Conservation (phyloP, 2,329 filamentous ascomycete genomes). For the Fusarium transvaalense region DNA sequence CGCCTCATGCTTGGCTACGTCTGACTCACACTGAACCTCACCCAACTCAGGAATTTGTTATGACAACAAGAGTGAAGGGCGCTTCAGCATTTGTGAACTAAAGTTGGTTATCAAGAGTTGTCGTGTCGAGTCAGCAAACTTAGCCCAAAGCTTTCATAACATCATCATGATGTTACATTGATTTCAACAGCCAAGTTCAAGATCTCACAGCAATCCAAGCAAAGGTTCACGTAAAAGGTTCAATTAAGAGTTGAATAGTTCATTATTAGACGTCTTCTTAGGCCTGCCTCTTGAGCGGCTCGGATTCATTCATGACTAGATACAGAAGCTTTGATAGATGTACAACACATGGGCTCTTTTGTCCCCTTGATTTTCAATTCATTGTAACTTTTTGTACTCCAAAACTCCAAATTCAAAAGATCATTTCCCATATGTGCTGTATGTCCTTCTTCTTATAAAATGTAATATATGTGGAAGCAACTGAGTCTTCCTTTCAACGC, state of each 20-base stretch:
- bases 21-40: slow-evolving; percentile 7
- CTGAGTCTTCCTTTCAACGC: slow-evolving; percentile 46
- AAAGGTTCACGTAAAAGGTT: neutral
- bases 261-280: slow-evolving; percentile 26
- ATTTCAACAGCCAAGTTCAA: neutral
- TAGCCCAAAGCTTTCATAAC: neutral
- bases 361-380: slow-evolving; percentile 26
- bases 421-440: slow-evolving; percentile 45
- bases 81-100: neutral
- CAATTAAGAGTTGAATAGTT: slow-evolving; percentile 19
- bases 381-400: slow-evolving; percentile 35
- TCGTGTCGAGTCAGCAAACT: neutral
- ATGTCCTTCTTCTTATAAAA: slow-evolving; percentile 46
- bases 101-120: neutral
- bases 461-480: slow-evolving; percentile 35
- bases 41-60: neutral
- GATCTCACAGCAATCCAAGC: neutral
- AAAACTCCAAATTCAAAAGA: slow-evolving; percentile 30
- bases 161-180: neutral
- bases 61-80: neutral
- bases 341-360: slow-evolving; percentile 35
- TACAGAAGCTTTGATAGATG: slow-evolving; percentile 37
- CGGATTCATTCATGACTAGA: slow-evolving; percentile 31
- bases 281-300: slow-evolving; percentile 40
- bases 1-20: slow-evolving; percentile 34